Evolutionary conservation across 495 filamentous ascomycete species (phyloP).

Genomic region (Aspergillus steynii): DNA sequence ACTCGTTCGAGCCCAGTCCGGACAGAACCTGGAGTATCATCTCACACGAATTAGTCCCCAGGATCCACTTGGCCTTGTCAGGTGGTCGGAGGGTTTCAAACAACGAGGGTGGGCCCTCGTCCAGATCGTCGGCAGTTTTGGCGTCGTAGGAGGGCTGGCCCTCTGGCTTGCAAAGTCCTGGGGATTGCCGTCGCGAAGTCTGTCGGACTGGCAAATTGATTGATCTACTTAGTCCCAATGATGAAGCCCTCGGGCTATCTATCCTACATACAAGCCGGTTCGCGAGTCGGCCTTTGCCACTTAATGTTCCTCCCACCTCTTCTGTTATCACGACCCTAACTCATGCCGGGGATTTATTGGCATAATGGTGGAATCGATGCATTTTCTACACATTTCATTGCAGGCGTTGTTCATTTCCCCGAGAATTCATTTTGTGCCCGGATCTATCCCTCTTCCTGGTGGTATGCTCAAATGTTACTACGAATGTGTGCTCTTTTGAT

Average conservation of each 20-base stretch:
- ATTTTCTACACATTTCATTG: too few species aligned
- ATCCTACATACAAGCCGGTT: too few species aligned
- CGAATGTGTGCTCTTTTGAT: too few species aligned
- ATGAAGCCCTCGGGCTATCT: slow-evolving; percentile 6
- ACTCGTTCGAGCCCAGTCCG: slow-evolving; percentile 26
- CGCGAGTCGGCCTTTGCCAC: too few species aligned
- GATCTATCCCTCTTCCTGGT: too few species aligned
- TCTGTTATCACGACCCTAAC: too few species aligned
- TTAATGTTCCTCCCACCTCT: too few species aligned
- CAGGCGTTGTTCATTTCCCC: too few species aligned
- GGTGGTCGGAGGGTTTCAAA: slow-evolving; percentile 67
- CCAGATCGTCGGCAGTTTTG: slow-evolving; percentile 76
- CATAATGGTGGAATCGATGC: too few species aligned
- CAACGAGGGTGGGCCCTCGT: slow-evolving; percentile 66
- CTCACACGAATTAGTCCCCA: slow-evolving; percentile 47
- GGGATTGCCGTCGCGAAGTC: slow-evolving; percentile 38
- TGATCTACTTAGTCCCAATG: slow-evolving; percentile 19
- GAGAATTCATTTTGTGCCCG: too few species aligned
- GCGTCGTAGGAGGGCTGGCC: slow-evolving; percentile 71
- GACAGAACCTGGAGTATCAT: slow-evolving; percentile 27
- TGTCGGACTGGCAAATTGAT: slow-evolving; percentile 42
- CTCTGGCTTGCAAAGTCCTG: slow-evolving; percentile 59
- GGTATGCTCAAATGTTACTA: too few species aligned
- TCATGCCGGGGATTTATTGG: too few species aligned
- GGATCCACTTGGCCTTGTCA: slow-evolving; percentile 77